Base-by-base conservation (phyloP, 108 stramenopile species). In the Skeletonema costatum region DNA sequence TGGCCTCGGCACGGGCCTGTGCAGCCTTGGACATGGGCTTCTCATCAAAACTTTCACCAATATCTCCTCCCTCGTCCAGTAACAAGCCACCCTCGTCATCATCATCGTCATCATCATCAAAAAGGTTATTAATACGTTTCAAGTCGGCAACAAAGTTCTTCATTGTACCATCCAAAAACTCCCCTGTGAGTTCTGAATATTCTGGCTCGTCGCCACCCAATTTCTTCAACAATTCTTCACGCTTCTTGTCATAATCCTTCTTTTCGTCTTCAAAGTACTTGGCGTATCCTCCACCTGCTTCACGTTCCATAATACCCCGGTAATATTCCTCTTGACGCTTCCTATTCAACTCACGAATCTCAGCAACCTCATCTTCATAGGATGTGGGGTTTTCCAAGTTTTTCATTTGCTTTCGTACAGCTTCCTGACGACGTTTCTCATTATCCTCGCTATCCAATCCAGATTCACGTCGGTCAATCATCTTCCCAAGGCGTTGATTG, bases 1-100 rank as follows among this genome's bases (percentile, higher is more conserved):
- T 71, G 21, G 92, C 92, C 36, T 87, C 88, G 60, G 86, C 87
- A 14, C 90, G 80, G 3, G 89, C 90, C 70, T 77, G 59, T 21
- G 82, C 89, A 30, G 91, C 93, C 66, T 84, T 85, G 62, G 85
- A 78, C 58, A 84, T 86, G 42, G 84, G 78, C 10, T 66, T 60
- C 36, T 60, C 74, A 3, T 82, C 87, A 16, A 50, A 74, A 3
- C 59, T 61, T 21, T 66, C 75, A 0, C 30, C 64, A 1, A 35
- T 56, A 31, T 72, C 77, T 16, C 75, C 78, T 29, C 73, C 83
- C 12, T 68, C 73, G 16, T 39, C 62, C 2, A 53, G 25, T 14
- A 41, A 48, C 53, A 65, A 14, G 51, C 60, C 70, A 42, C 70
- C 41, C 12, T 19, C 46, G 33, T 75, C 70, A 53, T 81, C 80